phyloP scores from a whole-genome alignment of 306 rosid species.

The Citrullus colocynthis region DNA sequence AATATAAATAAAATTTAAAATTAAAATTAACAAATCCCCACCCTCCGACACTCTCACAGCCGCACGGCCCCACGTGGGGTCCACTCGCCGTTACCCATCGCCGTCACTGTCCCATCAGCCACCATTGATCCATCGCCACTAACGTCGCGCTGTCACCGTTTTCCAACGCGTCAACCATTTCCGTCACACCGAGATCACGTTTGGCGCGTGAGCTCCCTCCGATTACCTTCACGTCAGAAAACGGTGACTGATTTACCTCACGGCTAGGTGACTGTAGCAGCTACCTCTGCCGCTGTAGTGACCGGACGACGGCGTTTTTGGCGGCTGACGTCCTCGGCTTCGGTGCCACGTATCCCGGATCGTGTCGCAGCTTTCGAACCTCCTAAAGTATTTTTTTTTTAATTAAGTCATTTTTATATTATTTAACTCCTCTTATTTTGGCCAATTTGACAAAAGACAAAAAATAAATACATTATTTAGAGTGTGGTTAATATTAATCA shows the following conservation, averaged over 20 bases:
- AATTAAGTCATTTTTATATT: neutral
- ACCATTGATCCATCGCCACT: neutral
- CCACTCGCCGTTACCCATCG: constrained; percentile 20
- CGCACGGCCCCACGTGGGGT: neutral
- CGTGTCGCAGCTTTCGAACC: constrained; percentile 37
- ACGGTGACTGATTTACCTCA: neutral
- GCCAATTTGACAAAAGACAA: neutral
- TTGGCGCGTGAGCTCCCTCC: neutral
- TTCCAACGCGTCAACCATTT: neutral
- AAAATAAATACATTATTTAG: neutral
- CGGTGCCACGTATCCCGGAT: constrained; percentile 39
- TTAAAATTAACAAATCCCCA: neutral
- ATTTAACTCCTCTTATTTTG: neutral
- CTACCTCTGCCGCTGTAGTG: neutral
- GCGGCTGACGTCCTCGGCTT: constrained; percentile 12
- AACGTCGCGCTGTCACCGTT: constrained; percentile 1
- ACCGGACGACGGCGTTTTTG: constrained; percentile 22
- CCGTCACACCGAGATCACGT: neutral
- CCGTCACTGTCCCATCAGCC: neutral
- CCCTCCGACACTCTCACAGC: neutral
- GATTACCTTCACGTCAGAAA: neutral
- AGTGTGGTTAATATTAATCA: neutral
- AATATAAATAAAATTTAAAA: neutral
- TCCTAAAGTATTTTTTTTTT: constrained; percentile 10
- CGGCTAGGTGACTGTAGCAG: neutral